Conservation (phyloP, 2,329 filamentous ascomycete genomes). For the Pezicula neosporulosa region DNA sequence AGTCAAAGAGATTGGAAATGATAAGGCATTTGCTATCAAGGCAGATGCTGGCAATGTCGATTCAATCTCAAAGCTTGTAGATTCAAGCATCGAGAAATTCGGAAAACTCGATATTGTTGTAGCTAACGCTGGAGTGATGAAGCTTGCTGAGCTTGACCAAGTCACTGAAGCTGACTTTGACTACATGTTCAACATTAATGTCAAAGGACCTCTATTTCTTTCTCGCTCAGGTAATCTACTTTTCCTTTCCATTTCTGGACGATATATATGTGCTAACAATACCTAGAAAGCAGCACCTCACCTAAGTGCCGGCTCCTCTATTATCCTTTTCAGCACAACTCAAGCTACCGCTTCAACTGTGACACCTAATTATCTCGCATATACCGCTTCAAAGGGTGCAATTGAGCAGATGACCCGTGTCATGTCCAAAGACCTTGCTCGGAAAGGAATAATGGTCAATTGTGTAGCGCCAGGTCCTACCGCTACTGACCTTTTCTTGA, state of each 20-base stretch:
- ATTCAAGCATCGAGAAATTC: slow-evolving; percentile 43
- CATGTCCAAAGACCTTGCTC: slow-evolving; percentile 46
- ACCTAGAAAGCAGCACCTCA: slow-evolving; percentile 46
- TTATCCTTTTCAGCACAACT: slow-evolving; percentile 50
- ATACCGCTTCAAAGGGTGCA: slow-evolving; percentile 47
- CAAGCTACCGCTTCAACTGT: slow-evolving; percentile 33
- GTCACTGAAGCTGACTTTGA: slow-evolving; percentile 51
- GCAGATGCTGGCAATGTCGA: slow-evolving; percentile 47
- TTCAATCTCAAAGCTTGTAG: slow-evolving; percentile 46
- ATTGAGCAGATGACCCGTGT: slow-evolving; percentile 50
- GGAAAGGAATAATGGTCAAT: slow-evolving; percentile 46
- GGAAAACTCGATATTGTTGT: slow-evolving; percentile 57
- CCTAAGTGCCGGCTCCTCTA: slow-evolving; percentile 43
- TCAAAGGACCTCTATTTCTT: slow-evolving; percentile 57
- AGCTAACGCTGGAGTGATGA: slow-evolving; percentile 50
- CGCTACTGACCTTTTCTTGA: slow-evolving; percentile 45
- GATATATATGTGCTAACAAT: not conserved
- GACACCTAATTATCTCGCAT: slow-evolving; percentile 40
- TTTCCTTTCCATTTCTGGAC: not conserved
- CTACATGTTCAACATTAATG: slow-evolving; percentile 45
- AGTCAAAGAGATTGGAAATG: slow-evolving; percentile 42
- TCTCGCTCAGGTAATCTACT: slow-evolving; percentile 36
- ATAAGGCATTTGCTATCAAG: slow-evolving; percentile 49
- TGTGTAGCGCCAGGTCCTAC: slow-evolving; percentile 49
- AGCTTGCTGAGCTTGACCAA: slow-evolving; percentile 44